These are phyloP conservation scores for Vinca minor DNA, from an alignment of 257 asterid species.

Conservation along the genomic window DNA sequence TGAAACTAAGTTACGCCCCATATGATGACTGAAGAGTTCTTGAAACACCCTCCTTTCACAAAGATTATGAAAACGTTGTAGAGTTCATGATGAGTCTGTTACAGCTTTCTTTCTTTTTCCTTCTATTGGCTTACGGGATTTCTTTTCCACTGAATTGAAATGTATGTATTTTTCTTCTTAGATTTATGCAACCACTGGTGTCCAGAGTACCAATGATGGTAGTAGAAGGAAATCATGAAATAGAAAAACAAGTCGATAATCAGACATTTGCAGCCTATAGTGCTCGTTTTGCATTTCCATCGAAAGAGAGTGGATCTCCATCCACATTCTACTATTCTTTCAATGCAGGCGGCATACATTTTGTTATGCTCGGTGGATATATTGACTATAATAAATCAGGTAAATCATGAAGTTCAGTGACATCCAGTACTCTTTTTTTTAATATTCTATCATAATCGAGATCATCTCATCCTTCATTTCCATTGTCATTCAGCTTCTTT, in stretches of 20 bases:
- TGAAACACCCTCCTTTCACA: background rate
- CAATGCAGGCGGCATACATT: conserved; percentile 90
- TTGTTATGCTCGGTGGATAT: conserved; percentile 76
- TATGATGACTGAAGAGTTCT: too few relatives aligned
- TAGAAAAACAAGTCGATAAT: conserved; percentile 64
- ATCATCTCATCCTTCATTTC: background rate
- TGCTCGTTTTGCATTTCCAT: conserved; percentile 85
- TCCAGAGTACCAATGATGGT: conserved; percentile 86
- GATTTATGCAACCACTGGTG: conserved; percentile 79
- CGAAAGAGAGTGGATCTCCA: conserved; percentile 69
- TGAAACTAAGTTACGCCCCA: too few relatives aligned
- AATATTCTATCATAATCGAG: background rate
- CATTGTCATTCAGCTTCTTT: background rate
- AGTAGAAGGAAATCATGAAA: conserved; percentile 94
- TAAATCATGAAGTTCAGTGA: too few relatives aligned
- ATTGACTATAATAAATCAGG: conserved; percentile 58
- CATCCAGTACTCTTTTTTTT: too few relatives aligned
- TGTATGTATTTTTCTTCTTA: conserved; percentile 16
- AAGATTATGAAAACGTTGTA: background rate
- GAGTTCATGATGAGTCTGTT: background rate
- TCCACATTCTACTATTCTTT: conserved; percentile 81
- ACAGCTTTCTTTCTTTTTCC: too few relatives aligned
- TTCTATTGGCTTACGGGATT: too few relatives aligned
- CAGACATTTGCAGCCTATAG: conserved; percentile 62
- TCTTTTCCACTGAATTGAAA: too few relatives aligned